These are phyloP conservation scores for Rhodotorula sp. DNA, from an alignment of 1,284 basidiomycete genomes.

Conservation along the genomic window DNA sequence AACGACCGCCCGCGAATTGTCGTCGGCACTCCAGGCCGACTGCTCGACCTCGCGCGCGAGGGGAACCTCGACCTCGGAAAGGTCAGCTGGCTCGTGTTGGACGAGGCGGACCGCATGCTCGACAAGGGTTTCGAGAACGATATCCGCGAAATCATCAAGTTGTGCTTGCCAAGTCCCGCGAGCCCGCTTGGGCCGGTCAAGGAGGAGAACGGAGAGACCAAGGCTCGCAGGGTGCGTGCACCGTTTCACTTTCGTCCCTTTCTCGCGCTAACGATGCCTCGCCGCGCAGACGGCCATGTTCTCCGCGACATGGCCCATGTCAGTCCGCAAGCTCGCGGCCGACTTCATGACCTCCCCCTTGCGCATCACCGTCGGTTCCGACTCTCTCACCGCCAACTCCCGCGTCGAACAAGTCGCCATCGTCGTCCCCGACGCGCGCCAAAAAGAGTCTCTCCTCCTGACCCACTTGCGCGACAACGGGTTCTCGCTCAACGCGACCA, in stretches of 20 bases:
- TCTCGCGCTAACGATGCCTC: not conserved
- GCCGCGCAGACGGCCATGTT: slow-evolving; percentile 54
- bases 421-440: slow-evolving; percentile 80
- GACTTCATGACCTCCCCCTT: slow-evolving; percentile 81
- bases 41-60: slow-evolving; percentile 83
- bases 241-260: not conserved
- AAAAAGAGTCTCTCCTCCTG: slow-evolving; percentile 68
- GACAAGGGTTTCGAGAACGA: slow-evolving; percentile 99
- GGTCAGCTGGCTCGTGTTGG: slow-evolving; percentile 87
- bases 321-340: slow-evolving; percentile 87
- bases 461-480: slow-evolving; percentile 41
- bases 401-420: slow-evolving; percentile 76
- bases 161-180: slow-evolving; percentile 56
- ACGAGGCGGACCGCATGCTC: slow-evolving; percentile 98
- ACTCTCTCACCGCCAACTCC: slow-evolving; percentile 92
- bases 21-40: slow-evolving; percentile 90
- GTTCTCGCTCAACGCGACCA: slow-evolving; percentile 43
- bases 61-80: slow-evolving; percentile 77
- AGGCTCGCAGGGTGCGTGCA: slow-evolving; percentile 22
- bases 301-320: slow-evolving; percentile 97
- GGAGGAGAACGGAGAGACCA: slow-evolving; percentile 52
- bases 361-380: slow-evolving; percentile 89
- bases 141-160: slow-evolving; percentile 84
- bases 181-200: slow-evolving; percentile 29
- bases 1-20: slow-evolving; percentile 68